Base-by-base conservation (phyloP, 1,139 yeast genomes). In the Hyphopichia buzzinii region DNA sequence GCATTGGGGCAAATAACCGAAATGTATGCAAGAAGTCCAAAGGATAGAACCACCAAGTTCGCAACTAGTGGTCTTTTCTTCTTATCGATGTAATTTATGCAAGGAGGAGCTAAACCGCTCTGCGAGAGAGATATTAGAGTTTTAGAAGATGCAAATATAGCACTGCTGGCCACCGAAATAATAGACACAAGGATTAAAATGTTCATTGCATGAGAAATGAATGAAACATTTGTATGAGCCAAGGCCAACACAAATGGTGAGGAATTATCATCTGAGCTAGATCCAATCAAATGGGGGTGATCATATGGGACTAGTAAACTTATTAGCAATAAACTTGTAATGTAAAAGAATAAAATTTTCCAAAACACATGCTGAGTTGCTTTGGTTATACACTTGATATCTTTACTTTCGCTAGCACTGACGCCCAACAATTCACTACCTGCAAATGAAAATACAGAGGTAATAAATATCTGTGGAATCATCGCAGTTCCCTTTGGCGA, bases 371-470 rank as follows among this genome's bases (percentile, higher is more conserved):
- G 38, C 21, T 34, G 34, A 15, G 34, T 37, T 8, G 42, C 39
- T 26, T 29, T 36, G 11, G 46, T 42, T 3, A 36, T 23, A 6
- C 21, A 14, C 14, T 33, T 22, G 17, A 11, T 21, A 31, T 42
- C 23, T 26, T 35, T 19, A 11, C 35, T 30, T 33, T 43, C 47
- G 2, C 42, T 39, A 39, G 74, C 61, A 15, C 73, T 77, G 39
- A 72, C 59, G 16, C 77, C 76, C 19, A 34, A 29, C 55, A 74
- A 63, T 51, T 75, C 81, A 17, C 72, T 54, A 37, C 70, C 72
- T 31, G 71, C 66, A 45, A 72, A 50, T 43, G 69, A 56, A 50
- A 66, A 69, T 14, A 70, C 63, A 1, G 74, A 74, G 3, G 72
- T 62, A 24, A 67, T 65, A 39, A 69, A 67, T 11, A 64, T 68